phyloP scores from a whole-genome alignment of 2,329 filamentous ascomycete species.

The Aspergillus sojae region DNA sequence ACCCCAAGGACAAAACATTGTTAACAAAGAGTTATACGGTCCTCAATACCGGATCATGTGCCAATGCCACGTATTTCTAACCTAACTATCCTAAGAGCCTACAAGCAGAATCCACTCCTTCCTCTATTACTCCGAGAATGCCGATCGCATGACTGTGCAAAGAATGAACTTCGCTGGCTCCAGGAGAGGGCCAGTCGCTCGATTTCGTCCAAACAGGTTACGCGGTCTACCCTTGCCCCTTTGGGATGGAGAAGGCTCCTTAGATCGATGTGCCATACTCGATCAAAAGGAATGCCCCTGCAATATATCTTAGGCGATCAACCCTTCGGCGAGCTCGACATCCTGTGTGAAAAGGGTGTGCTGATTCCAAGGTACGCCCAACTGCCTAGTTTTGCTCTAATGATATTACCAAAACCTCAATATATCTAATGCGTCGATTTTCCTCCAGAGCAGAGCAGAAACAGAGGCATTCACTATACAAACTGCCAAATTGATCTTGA shows the following conservation, averaged over 20 bases:
- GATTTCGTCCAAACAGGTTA: neutral
- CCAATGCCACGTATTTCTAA: slow-evolving; percentile 1
- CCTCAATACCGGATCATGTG: neutral
- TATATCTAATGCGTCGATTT: neutral
- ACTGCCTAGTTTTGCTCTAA: neutral
- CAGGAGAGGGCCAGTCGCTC: neutral
- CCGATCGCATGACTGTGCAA: neutral
- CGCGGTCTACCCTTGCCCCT: neutral
- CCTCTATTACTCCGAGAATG: slow-evolving; percentile 1
- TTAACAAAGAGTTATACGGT: neutral
- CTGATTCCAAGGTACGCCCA: slow-evolving; percentile 72
- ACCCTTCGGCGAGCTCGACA: slow-evolving; percentile 81
- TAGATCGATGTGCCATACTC: slow-evolving; percentile 40
- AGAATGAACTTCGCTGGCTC: slow-evolving; percentile 6
- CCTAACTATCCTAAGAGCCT: neutral
- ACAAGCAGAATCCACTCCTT: neutral
- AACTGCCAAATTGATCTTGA: slow-evolving; percentile 52
- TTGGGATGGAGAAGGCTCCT: slow-evolving; percentile 36
- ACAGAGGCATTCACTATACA: slow-evolving; percentile 69
- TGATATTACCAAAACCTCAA: neutral
- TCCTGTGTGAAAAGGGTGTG: slow-evolving; percentile 74
- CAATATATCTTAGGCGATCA: slow-evolving; percentile 90
- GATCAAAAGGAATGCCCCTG: slow-evolving; percentile 70
- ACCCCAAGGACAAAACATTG: neutral
- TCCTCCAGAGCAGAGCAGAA: slow-evolving; percentile 54